Conservation (phyloP, 1,284 basidiomycete genomes). For the Fomitiporia mediterranea region DNA sequence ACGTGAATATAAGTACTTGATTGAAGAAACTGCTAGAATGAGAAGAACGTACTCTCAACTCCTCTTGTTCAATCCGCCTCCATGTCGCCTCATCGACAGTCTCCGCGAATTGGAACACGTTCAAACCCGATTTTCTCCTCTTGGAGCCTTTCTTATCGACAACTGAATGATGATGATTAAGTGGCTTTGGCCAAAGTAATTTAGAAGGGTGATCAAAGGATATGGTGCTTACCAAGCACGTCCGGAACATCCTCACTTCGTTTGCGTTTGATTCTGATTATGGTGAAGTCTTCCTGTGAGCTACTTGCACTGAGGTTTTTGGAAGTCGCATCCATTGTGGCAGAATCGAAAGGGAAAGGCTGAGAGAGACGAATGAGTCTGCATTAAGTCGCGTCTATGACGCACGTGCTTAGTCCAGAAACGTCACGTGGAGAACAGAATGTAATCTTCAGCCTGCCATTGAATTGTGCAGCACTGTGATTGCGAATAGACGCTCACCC, state of each 20-base stretch:
- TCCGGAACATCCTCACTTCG: slow-evolving; percentile 74
- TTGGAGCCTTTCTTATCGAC: slow-evolving; percentile 52
- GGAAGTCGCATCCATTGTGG: neutral
- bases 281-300: slow-evolving; percentile 40
- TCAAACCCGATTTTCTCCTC: slow-evolving; percentile 44
- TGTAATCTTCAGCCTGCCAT: too few relatives aligned
- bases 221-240: slow-evolving; percentile 51
- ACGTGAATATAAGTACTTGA: neutral
- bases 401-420: too few relatives aligned
- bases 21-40: neutral
- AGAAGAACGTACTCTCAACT: slow-evolving; percentile 50
- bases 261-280: slow-evolving; percentile 75
- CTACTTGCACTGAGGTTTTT: neutral
- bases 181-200: slow-evolving; percentile 16
- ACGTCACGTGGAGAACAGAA: too few relatives aligned
- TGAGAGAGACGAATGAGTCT: neutral
- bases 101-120: slow-evolving; percentile 72
- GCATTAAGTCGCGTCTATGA: neutral
- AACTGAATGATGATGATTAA: slow-evolving; percentile 37
- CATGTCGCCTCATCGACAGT: slow-evolving; percentile 68
- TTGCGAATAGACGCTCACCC: neutral
- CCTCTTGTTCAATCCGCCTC: slow-evolving; percentile 54
- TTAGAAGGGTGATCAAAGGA: slow-evolving; percentile 10
- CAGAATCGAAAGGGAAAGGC: neutral
- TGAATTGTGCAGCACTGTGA: neutral